Evolutionary conservation across 768 basidiomycete species (phyloP).

Genomic region (Mycena haematopus): DNA sequence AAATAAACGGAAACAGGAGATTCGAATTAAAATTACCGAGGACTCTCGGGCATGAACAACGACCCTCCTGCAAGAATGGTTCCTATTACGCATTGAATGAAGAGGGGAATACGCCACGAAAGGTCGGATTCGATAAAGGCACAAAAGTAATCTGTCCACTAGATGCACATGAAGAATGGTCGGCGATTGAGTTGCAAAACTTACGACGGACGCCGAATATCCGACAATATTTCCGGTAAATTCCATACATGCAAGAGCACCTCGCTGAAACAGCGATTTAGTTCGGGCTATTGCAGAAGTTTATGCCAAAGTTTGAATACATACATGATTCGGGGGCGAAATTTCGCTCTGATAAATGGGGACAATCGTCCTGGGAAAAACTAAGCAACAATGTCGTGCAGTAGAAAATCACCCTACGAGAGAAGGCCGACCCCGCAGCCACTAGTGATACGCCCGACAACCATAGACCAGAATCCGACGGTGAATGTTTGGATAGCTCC

Average conservation of each 20-base stretch:
- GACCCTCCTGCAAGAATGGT: conserved; percentile 79
- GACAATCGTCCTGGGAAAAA: conserved; percentile 78
- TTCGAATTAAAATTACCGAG: conserved; percentile 54
- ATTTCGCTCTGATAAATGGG: conserved; percentile 97
- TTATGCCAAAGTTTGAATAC: conserved; percentile 32
- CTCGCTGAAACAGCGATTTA: conserved; percentile 67
- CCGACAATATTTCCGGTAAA: conserved; percentile 94
- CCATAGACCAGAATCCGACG: conserved; percentile 79
- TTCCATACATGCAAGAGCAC: conserved; percentile 92
- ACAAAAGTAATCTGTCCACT: conserved; percentile 96
- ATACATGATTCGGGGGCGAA: conserved; percentile 87
- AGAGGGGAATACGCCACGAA: conserved; percentile 92
- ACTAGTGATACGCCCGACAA: conserved; percentile 80
- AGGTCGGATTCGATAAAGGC: conserved; percentile 86
- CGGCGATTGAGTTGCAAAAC: conserved; percentile 39
- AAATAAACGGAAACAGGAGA: not conserved
- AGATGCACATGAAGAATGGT: conserved; percentile 6
- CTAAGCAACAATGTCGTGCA: conserved; percentile 10
- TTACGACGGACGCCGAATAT: conserved; percentile 87
- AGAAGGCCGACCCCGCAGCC: conserved; percentile 92
- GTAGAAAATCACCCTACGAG: conserved; percentile 59
- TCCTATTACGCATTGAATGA: conserved; percentile 89
- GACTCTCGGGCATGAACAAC: conserved; percentile 88
- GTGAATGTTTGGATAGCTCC: conserved; percentile 88
- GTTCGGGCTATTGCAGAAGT: not conserved